These are phyloP conservation scores for Fragilaria crotonensis DNA, from an alignment of 108 stramenopile species.

Conservation along the genomic window DNA sequence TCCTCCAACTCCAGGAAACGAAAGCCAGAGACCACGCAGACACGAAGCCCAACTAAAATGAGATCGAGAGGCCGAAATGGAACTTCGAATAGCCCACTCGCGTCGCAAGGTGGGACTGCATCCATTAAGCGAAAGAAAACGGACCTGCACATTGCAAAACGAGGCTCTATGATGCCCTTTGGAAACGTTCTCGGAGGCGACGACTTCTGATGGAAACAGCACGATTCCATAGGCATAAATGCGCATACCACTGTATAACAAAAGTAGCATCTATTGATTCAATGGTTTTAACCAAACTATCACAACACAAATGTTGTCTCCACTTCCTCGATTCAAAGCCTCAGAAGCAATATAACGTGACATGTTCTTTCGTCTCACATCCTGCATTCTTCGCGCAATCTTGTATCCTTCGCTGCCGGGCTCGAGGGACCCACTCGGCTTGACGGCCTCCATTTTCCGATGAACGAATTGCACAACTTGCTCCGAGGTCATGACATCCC, in stretches of 20 bases:
- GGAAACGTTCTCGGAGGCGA: not conserved
- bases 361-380: constrained; percentile 40
- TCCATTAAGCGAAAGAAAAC: no score
- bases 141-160: no score
- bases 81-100: no score
- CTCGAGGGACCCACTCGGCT: no score
- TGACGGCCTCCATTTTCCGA: constrained; percentile 11
- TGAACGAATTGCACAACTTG: constrained; percentile 89
- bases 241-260: not conserved
- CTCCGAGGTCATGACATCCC: constrained; percentile 95
- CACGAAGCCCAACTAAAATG: no score
- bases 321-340: constrained; percentile 70
- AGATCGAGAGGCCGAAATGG: no score
- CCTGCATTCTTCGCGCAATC: constrained; percentile 8
- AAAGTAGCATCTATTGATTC: constrained; percentile 1
- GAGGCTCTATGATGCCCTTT: not conserved
- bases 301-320: constrained; percentile 77
- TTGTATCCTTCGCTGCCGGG: constrained; percentile 5
- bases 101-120: no score
- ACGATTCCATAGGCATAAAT: no score
- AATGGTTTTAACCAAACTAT: constrained; percentile 79
- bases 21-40: no score
- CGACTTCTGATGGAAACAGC: no score
- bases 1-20: no score
- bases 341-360: constrained; percentile 72